These are phyloP conservation scores for Xanthoconium separans DNA, from an alignment of 1,284 basidiomycete species.

Conservation along the genomic window DNA sequence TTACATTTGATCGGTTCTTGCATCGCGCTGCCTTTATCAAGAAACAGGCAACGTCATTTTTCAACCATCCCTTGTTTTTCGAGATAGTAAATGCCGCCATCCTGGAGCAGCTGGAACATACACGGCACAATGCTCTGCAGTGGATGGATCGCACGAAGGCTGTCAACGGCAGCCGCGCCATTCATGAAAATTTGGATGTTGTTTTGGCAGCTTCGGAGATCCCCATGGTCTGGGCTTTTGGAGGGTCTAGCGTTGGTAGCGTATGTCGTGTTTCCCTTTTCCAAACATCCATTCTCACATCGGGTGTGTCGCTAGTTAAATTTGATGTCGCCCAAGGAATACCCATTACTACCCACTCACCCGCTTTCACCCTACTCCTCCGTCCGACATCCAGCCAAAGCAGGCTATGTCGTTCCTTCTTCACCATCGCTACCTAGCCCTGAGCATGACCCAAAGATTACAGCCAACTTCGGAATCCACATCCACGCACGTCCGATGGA, in stretches of 20 bases:
- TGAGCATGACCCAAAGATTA: background rate
- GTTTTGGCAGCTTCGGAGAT: conserved; percentile 7
- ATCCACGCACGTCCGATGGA: conserved; percentile 47
- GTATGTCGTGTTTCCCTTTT: background rate
- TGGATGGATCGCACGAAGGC: conserved; percentile 10
- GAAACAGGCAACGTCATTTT: conserved; percentile 34
- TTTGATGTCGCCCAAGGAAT: conserved; percentile 12
- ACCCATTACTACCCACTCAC: conserved; percentile 22
- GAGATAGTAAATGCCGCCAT: conserved; percentile 40
- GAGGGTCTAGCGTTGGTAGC: conserved; percentile 3
- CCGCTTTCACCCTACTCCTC: conserved; percentile 20
- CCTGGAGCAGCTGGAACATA: conserved; percentile 28
- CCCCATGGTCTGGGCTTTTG: conserved; percentile 5
- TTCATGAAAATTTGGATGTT: background rate
- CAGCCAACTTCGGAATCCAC: conserved; percentile 14
- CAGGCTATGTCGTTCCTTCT: conserved; percentile 22
- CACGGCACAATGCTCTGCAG: conserved; percentile 19
- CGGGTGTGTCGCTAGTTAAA: background rate
- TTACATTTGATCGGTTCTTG: conserved; percentile 47
- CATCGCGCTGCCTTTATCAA: conserved; percentile 41
- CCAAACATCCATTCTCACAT: background rate
- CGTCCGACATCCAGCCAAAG: conserved; percentile 16
- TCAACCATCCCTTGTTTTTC: conserved; percentile 48
- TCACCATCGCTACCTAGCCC: background rate
- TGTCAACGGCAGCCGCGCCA: no score